Evolutionary conservation across 805 yeast genomes (phyloP).

Genomic region (Candida tammaniensis): DNA sequence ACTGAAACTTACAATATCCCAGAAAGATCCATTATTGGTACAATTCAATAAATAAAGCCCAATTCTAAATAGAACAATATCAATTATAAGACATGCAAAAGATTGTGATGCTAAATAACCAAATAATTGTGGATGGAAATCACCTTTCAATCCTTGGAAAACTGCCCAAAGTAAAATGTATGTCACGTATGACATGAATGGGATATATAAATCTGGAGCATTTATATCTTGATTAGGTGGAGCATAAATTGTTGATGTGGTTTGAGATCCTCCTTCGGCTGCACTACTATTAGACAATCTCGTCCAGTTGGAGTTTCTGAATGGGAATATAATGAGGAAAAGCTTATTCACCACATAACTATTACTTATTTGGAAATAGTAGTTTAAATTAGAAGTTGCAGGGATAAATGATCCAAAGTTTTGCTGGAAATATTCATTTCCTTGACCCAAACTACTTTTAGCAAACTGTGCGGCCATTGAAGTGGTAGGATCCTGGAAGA

Average conservation of each 20-base stretch:
- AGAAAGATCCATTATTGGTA: constrained; percentile 54
- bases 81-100: constrained; percentile 75
- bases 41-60: constrained; percentile 81
- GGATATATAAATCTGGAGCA: constrained; percentile 96
- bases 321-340: constrained; percentile 77
- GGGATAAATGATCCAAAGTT: constrained; percentile 56
- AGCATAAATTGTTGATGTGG: constrained; percentile 40
- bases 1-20: constrained; percentile 85
- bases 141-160: constrained; percentile 80
- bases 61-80: constrained; percentile 69
- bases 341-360: constrained; percentile 77
- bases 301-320: constrained; percentile 79
- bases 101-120: constrained; percentile 87
- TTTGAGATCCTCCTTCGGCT: constrained; percentile 15
- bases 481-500: constrained; percentile 76
- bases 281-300: constrained; percentile 38
- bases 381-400: constrained; percentile 59
- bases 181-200: constrained; percentile 88
- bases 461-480: constrained; percentile 88
- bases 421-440: constrained; percentile 75
- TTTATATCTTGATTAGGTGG: constrained; percentile 85
- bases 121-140: constrained; percentile 88
- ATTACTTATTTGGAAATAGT: constrained; percentile 90
- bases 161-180: constrained; percentile 82
- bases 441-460: constrained; percentile 76